Evolutionary conservation across 345 rosid genomes (phyloP).

Genomic region (Heritiera fomes): DNA sequence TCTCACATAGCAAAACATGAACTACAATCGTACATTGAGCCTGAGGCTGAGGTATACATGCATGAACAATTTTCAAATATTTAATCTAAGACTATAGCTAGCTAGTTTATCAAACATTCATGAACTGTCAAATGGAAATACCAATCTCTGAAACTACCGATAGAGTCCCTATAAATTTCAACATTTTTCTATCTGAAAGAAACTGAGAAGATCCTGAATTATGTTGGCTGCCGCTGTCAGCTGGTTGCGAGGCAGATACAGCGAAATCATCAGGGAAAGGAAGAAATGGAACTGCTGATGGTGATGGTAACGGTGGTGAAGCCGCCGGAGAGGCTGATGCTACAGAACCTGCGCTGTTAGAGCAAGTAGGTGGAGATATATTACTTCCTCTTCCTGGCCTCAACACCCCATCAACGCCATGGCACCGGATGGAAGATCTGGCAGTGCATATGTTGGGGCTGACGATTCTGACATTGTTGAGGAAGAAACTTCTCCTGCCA

Average conservation of each 20-base stretch:
- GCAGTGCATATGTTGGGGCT: constrained; percentile 63
- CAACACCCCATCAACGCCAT: constrained; percentile 67
- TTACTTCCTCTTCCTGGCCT: constrained; percentile 25
- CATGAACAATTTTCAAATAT: background rate
- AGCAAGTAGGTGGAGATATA: constrained; percentile 33
- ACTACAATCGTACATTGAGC: no score
- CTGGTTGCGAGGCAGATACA: constrained; percentile 22
- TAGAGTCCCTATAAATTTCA: background rate
- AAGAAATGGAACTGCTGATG: constrained; percentile 13
- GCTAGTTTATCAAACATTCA: background rate
- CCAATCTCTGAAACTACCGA: constrained; percentile 1
- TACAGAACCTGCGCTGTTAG: constrained; percentile 24
- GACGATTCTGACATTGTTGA: constrained; percentile 61
- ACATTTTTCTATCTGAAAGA: background rate
- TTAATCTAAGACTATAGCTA: background rate
- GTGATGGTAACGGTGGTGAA: constrained; percentile 13
- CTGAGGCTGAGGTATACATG: no score
- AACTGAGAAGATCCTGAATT: constrained; percentile 20
- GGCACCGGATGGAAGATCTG: constrained; percentile 69
- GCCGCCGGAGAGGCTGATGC: background rate
- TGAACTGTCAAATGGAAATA: background rate
- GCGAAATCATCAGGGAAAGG: constrained; percentile 4
- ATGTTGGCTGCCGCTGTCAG: background rate
- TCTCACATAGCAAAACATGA: no score
- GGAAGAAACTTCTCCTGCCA: constrained; percentile 48